Base-by-base conservation (phyloP, 768 basidiomycete species). In the Suillus cothurnatus region DNA sequence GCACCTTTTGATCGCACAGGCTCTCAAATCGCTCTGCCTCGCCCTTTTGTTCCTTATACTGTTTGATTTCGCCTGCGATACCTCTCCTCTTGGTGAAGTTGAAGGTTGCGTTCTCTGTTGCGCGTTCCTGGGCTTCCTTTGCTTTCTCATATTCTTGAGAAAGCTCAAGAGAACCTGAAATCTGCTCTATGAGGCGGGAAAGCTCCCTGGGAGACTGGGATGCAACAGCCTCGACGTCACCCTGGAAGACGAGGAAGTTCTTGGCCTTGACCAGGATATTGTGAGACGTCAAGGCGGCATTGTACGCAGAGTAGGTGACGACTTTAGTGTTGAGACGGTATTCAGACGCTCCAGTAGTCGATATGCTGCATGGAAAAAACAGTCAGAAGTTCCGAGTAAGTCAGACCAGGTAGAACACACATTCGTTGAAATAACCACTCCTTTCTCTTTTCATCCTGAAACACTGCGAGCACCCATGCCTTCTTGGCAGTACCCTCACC, bases 171-270 rank as follows among this genome's bases (percentile, higher is more conserved):
- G 95, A 97, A 1, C 97, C 97, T 65, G 90, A 92, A 67, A 99
- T 98, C 74, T 98, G 95, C 69, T 99, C 97, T 55, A 99, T 92
- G 38, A 99, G 88, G 21, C 87, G 86, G 0, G 96, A 85, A 26
- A 99, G 87, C 70, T 97, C 95, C 65, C 89, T 89, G 19, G 97
- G 87, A 1, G 93, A 95, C 70, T 99, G 97, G 3, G 93, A 93
- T 0, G 97, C 97, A 39, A 99, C 94, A 2, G 95, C 94, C 78
- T 99, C 97, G 38, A 99, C 97, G 73, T 99, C 97, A 61, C 97
- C 97, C 74, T 99, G 97, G 81, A 99, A 99, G 14, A 99, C 97
- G 61, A 99, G 89, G 72, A 99, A 99, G 80, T 99, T 99, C 81
- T 98, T 98, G 15, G 97, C 97, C 79, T 97, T 98, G 72, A 99